Percentiles rank a stretch among this genome's conserved stretches.
Evolutionary conservation across 495 filamentous ascomycete genomes (phyloP).

Genomic region (Hypoxylon intermedium): DNA sequence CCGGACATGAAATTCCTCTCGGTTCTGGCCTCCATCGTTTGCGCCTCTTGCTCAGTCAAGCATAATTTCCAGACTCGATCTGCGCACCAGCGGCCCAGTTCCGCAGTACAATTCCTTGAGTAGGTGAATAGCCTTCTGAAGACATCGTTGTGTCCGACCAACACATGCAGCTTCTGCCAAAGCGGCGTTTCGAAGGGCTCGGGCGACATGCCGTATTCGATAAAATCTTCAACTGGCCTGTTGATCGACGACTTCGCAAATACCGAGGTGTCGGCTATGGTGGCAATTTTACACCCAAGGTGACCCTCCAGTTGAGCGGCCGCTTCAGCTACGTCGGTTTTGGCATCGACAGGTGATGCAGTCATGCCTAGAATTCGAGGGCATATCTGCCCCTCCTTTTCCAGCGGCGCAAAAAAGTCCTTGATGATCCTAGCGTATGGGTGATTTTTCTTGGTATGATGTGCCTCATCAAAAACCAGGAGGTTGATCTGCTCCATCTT

Average conservation of each 20-base stretch:
- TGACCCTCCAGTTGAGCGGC: conserved; percentile 80
- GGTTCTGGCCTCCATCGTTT: conserved; percentile 66
- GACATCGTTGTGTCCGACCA: conserved; percentile 62
- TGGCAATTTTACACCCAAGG: conserved; percentile 82
- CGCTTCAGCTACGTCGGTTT: conserved; percentile 70
- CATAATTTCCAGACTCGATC: conserved; percentile 80
- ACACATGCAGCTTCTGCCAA: conserved; percentile 59
- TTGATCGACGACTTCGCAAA: conserved; percentile 58
- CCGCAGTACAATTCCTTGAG: conserved; percentile 63
- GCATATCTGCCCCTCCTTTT: conserved; percentile 49
- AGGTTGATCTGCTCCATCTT: conserved; percentile 86
- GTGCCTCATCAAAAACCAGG: conserved; percentile 94
- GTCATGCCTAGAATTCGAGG: conserved; percentile 97
- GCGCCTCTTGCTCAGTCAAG: conserved; percentile 68
- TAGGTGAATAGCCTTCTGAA: conserved; percentile 68
- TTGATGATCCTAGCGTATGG: conserved; percentile 91
- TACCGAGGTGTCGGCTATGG: conserved; percentile 70
- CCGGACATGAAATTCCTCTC: conserved; percentile 50
- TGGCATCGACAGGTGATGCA: conserved; percentile 91
- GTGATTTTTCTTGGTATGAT: conserved; percentile 95
- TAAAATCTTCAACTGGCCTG: conserved; percentile 44
- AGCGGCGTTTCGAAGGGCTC: conserved; percentile 69
- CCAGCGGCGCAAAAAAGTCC: conserved; percentile 71
- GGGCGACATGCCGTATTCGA: conserved; percentile 61
- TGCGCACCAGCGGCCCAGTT: conserved; percentile 87